Percentiles rank a stretch among this genome's conserved stretches.
phyloP scores from a whole-genome alignment of 2,329 filamentous ascomycete species.

The Diaporthe aspalathi region DNA sequence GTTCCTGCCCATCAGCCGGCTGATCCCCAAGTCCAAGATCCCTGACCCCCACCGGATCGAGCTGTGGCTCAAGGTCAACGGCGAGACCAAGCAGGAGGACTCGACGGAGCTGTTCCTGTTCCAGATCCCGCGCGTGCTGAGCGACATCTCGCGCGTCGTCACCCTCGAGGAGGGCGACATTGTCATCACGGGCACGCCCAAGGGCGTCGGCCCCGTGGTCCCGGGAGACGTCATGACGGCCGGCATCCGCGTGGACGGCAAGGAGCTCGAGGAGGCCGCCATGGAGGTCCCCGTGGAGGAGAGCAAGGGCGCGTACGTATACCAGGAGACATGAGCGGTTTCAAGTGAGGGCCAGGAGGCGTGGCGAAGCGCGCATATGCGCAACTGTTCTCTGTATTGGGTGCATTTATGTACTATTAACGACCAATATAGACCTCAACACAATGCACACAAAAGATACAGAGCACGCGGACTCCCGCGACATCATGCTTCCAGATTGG shows the following conservation, averaged over 20 bases:
- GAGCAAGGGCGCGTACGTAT: constrained; percentile 80
- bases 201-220: constrained; percentile 88
- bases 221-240: constrained; percentile 90
- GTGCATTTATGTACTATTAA: constrained; percentile 21
- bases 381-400: constrained; percentile 3
- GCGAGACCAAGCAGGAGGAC: constrained; percentile 81
- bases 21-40: constrained; percentile 84
- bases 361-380: no score
- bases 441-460: neutral
- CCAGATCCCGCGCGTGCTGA: constrained; percentile 85
- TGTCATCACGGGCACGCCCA: constrained; percentile 95
- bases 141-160: constrained; percentile 95
- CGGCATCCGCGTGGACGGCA: constrained; percentile 81
- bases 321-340: constrained; percentile 71
- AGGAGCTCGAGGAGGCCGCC: constrained; percentile 84
- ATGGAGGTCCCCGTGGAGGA: constrained; percentile 89
- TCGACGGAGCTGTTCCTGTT: constrained; percentile 96
- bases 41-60: constrained; percentile 89
- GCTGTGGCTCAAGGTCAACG: constrained; percentile 87
- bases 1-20: constrained; percentile 86
- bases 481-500: constrained; percentile 58
- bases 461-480: neutral
- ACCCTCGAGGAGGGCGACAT: constrained; percentile 92
- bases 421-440: constrained; percentile 31
- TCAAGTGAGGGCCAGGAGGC: neutral